Evolutionary conservation across 805 yeast genomes (phyloP).

Genomic region (Hanseniaspora thailandica): DNA sequence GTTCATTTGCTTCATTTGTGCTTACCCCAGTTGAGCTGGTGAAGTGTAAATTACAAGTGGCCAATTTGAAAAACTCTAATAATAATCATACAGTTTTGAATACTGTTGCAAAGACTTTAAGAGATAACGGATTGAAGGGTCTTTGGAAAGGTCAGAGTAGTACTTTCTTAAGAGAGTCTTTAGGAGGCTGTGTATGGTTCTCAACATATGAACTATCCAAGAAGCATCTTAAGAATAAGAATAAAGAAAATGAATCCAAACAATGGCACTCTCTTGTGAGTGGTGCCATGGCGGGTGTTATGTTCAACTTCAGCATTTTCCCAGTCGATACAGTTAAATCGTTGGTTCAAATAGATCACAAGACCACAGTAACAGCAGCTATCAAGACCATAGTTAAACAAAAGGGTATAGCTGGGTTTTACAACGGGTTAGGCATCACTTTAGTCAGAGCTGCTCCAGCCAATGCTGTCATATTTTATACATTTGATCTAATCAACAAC

Average conservation of each 20-base stretch:
- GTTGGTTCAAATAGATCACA: slow-evolving; percentile 45
- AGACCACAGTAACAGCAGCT: slow-evolving; percentile 23
- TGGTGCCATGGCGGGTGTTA: slow-evolving; percentile 80
- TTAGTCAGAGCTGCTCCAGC: slow-evolving; percentile 76
- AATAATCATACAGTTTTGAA: slow-evolving; percentile 28
- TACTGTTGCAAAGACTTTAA: slow-evolving; percentile 34
- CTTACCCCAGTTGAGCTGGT: slow-evolving; percentile 86
- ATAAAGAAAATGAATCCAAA: slow-evolving; percentile 26
- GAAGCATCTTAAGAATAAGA: slow-evolving; percentile 14
- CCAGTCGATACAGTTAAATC: slow-evolving; percentile 89
- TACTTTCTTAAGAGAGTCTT: slow-evolving; percentile 69
- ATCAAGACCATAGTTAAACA: slow-evolving; percentile 30
- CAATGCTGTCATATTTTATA: slow-evolving; percentile 72
- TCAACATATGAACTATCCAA: slow-evolving; percentile 65
- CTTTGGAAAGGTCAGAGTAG: slow-evolving; percentile 82
- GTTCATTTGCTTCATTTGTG: slow-evolving; percentile 68
- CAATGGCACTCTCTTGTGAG: slow-evolving; percentile 51
- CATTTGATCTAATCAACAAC: slow-evolving; percentile 54
- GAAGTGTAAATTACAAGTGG: slow-evolving; percentile 78
- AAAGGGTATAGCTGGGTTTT: slow-evolving; percentile 62
- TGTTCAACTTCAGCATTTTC: slow-evolving; percentile 66
- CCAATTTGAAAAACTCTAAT: slow-evolving; percentile 23
- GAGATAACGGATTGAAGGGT: slow-evolving; percentile 51
- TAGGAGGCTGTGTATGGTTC: slow-evolving; percentile 92
- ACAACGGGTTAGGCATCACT: slow-evolving; percentile 78